Conservation (phyloP, 2,329 filamentous ascomycete species). For the Aspergillus thermomutatus region DNA sequence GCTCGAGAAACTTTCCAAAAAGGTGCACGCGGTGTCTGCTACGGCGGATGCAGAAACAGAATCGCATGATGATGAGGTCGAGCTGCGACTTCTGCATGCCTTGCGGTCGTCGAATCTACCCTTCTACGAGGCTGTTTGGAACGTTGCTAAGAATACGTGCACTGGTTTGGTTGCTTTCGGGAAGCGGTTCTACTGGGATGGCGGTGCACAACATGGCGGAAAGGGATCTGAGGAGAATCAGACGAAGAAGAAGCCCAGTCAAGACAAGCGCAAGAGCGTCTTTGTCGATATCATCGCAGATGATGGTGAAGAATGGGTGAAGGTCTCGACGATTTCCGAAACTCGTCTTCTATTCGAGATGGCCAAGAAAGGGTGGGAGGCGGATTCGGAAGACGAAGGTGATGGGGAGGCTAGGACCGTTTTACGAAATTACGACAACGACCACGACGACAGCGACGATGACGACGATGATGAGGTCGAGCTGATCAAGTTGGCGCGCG, state of each 20-base stretch:
- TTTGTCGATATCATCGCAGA: slow-evolving; percentile 64
- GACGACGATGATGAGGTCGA: slow-evolving; percentile 56
- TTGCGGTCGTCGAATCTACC: slow-evolving; percentile 64
- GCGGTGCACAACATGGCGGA: slow-evolving; percentile 3
- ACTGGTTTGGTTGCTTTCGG: slow-evolving; percentile 56
- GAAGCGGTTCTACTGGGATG: slow-evolving; percentile 53
- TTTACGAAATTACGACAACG: slow-evolving; percentile 29
- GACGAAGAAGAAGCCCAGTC: slow-evolving; percentile 28
- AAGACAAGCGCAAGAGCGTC: slow-evolving; percentile 49
- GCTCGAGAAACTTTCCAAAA: slow-evolving; percentile 41
- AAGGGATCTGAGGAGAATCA: slow-evolving; percentile 7
- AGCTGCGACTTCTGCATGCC: slow-evolving; percentile 48
- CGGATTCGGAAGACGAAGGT: slow-evolving; percentile 46
- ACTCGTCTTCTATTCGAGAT: slow-evolving; percentile 64
- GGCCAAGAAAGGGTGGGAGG: slow-evolving; percentile 64
- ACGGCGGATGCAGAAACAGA: slow-evolving; percentile 17
- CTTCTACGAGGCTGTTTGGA: slow-evolving; percentile 64
- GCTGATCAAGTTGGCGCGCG: slow-evolving; percentile 58
- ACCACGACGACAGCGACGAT: slow-evolving; percentile 39
- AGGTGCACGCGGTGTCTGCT: slow-evolving; percentile 19
- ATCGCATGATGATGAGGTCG: slow-evolving; percentile 13
- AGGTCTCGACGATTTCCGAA: slow-evolving; percentile 64
- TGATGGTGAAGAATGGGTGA: slow-evolving; percentile 64
- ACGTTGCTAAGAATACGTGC: slow-evolving; percentile 54
- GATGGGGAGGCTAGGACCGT: slow-evolving; percentile 24